A percentile compares a stretch with the other conserved stretches of the same genome.
These are phyloP conservation scores for Carpinus viminea DNA, from an alignment of 306 rosid genomes.

Conservation along the genomic window DNA sequence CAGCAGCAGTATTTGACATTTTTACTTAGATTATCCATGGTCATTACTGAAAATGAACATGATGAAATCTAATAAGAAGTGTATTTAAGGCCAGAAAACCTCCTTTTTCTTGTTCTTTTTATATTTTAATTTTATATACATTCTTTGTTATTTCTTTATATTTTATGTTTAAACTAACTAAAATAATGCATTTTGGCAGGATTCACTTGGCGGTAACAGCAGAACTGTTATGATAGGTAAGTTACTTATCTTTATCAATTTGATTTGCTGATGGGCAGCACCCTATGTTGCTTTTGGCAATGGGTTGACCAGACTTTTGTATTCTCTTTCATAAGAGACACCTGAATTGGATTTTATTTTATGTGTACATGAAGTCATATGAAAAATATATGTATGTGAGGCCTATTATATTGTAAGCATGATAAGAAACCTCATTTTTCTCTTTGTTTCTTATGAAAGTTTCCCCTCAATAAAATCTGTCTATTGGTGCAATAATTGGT, in stretches of 20 bases:
- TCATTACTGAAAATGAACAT: neutral
- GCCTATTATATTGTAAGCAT: neutral
- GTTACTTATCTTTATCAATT: slow-evolving; percentile 22
- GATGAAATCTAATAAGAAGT: neutral
- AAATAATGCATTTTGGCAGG: slow-evolving; percentile 61
- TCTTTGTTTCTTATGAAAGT: neutral
- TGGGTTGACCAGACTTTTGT: neutral
- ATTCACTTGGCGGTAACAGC: slow-evolving; percentile 99
- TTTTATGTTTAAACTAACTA: slow-evolving; percentile 21
- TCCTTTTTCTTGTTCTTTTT: slow-evolving; percentile 12
- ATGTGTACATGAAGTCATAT: neutral
- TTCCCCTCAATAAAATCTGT: slow-evolving; percentile 1
- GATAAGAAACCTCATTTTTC: neutral
- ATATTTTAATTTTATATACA: neutral
- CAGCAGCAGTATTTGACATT: neutral
- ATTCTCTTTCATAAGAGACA: slow-evolving; percentile 18
- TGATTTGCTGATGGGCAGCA: neutral
- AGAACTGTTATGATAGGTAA: slow-evolving; percentile 98
- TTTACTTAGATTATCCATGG: neutral
- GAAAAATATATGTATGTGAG: neutral
- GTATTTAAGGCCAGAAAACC: neutral
- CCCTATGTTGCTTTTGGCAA: neutral
- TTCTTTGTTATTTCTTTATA: slow-evolving; percentile 6
- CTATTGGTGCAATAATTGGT: slow-evolving; percentile 5
- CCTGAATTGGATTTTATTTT: neutral